Evolutionary conservation across 495 filamentous ascomycete species (phyloP), one percentile per base, ranked within the genome.

Genomic region (Clavariopsis aquatica): DNA sequence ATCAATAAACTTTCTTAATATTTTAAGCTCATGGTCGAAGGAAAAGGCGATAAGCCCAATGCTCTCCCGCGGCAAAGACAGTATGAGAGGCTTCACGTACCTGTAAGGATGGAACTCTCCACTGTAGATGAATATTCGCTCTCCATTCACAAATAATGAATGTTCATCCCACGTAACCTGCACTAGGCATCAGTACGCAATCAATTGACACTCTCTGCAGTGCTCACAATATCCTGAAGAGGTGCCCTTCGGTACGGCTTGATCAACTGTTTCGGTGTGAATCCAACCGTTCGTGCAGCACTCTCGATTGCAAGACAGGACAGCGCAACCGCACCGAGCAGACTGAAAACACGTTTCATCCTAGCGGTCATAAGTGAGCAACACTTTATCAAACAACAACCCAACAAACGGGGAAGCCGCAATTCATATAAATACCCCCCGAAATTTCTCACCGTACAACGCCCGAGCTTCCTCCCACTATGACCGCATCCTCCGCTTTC

Each of bases 151-250:
- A 69, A 89, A 87, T 22, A 92, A 76, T 8, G 90, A 90, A 64
- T 90, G 79, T 29, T 90, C 80, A 74, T 92, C 89, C 84, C 86
- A 92, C 13, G 83, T 89, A n/a, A 90, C 84, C 82, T 41, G 27
- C 19, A 19, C 13, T 26, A 53, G 5, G 27, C 47, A 36, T 68
- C 41, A 57, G 31, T 13, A 26, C n/a, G 12, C 17, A 15, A 36
- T 26, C 23, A 56, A 45, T 41, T 28, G 52, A 23, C 9, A 47
- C 23, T 29, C 31, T 17, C n/a, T n/a, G n/a, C 43, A 52, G 57
- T 24, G 65, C 68, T 60, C 17, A 75, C 74, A 58, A 77, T 75
- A 51, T 78, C 73, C 58, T 78, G 76, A 22, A 78, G 55, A 10
- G 69, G 55, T 53, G 62, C 71, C 38, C 73, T 26, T 38, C 73